Conservation (phyloP, 257 asterid species). For the Solanum lycopersicoides region DNA sequence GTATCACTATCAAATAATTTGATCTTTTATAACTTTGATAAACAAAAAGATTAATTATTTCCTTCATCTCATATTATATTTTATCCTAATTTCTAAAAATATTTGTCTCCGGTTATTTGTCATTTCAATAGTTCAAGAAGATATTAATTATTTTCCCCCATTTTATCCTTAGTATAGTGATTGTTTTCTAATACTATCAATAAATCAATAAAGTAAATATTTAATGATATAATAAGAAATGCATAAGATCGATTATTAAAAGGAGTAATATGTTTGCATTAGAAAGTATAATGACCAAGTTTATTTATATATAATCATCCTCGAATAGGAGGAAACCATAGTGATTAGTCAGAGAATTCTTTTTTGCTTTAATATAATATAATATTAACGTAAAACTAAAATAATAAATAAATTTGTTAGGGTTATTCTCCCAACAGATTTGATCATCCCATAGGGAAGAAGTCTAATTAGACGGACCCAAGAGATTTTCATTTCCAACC, state of each 20-base stretch:
- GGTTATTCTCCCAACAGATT: neutral
- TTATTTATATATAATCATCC: neutral
- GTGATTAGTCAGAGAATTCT: neutral
- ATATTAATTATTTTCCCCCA: neutral
- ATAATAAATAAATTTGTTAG: no score
- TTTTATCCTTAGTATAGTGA: neutral
- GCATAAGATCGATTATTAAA: neutral
- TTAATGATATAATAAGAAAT: neutral
- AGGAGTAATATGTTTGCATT: neutral
- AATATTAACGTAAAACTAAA: neutral
- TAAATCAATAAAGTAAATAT: neutral
- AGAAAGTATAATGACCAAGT: neutral
- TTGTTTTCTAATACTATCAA: neutral
- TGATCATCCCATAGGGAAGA: neutral
- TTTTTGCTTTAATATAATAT: neutral
- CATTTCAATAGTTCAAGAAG: neutral
- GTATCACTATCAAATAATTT: neutral
- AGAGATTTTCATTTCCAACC: neutral
- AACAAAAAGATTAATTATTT: neutral
- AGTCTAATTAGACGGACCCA: neutral
- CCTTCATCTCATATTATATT: neutral
- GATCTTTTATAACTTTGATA: fast-evolving
- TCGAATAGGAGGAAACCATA: neutral
- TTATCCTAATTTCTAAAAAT: neutral
- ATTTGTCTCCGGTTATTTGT: neutral